Base-by-base conservation (phyloP, 352 stramenopile genomes). In the Phytophthora colocasiae region DNA sequence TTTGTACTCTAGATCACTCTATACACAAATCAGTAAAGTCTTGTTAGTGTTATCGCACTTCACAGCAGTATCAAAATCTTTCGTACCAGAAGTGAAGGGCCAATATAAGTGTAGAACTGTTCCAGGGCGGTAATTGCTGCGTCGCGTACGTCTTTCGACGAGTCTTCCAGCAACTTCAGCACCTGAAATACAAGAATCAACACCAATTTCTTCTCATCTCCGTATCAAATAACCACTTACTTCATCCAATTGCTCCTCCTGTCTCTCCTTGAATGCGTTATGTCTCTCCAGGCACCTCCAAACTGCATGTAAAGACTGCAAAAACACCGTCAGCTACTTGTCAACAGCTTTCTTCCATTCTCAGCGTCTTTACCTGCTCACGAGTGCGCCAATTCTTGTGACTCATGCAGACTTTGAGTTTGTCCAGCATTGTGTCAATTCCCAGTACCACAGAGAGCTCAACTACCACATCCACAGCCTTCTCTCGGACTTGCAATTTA, bases 381-480 rank as follows among this genome's bases (percentile, higher is more conserved):
- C 88, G 72, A 6, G 81, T 91, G 19, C 88, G 78, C 88, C 88
- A 96, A 61, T 96, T 96, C 75, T 95, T 94, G 72, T 96, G 88
- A 19, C 39, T 43, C 36, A 73, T 70, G 29, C 65, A 75, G 1
- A 2, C 45, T 52, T 83, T 71, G 6, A 92, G 66, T 31, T 73
- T 80, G 11, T 96, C 85, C 24, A 94, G 65, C 41, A 92, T 69
- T 4, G 60, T 53, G 1, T 62, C 26, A n/a, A 92, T 69, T n/a
- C 86, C 87, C 10, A 94, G 55, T 44, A 89, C 81, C n/a, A 87
- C 61, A 2, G 83, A 77, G 31, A 96, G 73, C 58, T 69, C 53
- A 12, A 96, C 80, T 1, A 91, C 66, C 34, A 93, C 85, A 26
- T 93, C 75, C 32, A 91, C 86, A 0, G 88, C 88, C 53, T 90